A percentile compares a stretch with the other conserved stretches of the same genome.
These are phyloP conservation scores for Pseudocercospora fuligena DNA, from an alignment of 2,329 filamentous ascomycete genomes.

Conservation along the genomic window DNA sequence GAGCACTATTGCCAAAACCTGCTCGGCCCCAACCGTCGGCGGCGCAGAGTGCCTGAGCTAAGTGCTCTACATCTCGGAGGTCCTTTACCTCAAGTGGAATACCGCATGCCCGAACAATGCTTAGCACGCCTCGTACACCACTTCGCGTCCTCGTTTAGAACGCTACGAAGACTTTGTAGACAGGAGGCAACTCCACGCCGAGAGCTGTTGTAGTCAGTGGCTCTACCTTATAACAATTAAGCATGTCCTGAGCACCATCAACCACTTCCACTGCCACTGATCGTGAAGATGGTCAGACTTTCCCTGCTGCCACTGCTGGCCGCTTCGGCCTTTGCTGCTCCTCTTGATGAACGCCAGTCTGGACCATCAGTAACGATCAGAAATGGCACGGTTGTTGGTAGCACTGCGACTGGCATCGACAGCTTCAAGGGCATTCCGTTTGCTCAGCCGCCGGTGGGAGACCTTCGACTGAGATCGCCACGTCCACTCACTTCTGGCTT, in stretches of 20 bases:
- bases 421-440: conserved; percentile 77
- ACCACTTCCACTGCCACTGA: not conserved
- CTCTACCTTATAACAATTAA: not conserved
- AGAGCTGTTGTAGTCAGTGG: not conserved
- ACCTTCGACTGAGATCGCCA: conserved; percentile 71
- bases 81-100: not conserved
- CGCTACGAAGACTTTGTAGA: not conserved
- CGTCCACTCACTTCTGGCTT: conserved; percentile 61
- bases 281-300: conserved; percentile 6
- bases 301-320: conserved; percentile 17
- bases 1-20: not conserved
- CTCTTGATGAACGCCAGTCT: conserved; percentile 27
- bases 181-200: not conserved
- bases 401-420: conserved; percentile 58
- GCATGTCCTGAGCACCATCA: not conserved
- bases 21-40: not conserved
- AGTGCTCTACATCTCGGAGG: not conserved
- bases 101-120: not conserved
- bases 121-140: not conserved
- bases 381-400: conserved; percentile 62
- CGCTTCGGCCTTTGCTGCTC: conserved; percentile 20
- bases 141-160: not conserved
- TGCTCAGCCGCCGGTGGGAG: conserved; percentile 69
- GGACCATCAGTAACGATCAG: conserved; percentile 47
- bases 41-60: not conserved